Base-by-base conservation (phyloP, 2,329 filamentous ascomycete species). In the Bretziella fagacearum region DNA sequence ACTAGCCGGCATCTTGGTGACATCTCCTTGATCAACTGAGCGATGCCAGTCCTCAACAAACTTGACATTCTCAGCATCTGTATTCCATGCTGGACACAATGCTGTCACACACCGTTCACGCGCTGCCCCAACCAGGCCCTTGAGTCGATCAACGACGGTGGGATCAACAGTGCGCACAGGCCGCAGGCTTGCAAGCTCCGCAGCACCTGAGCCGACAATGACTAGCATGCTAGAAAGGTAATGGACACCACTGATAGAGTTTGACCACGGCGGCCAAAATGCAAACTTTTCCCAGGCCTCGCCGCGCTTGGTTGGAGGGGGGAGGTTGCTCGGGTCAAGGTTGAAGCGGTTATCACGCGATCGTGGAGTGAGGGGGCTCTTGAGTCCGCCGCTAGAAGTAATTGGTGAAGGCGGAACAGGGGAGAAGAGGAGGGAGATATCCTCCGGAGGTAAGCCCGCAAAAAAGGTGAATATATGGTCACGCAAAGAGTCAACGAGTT, bases 201-300 rank as follows among this genome's bases (percentile, higher is more conserved):
- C 82, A 1, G 85, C 84, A 2, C 83, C 87, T 2, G 81, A 81
- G n/a, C 89, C 86, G 3, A 98, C 76, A 2, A 95, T 67, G 0
- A 78, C 70, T 18, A 96, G 67, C 59, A 91, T 80, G 59, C 82
- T 85, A 44, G 82, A 78, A 4, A 98, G 70, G 57, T 93, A 95
- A 59, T 93, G 77, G 1, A 89, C 84, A n/a, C 84, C 89, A 50
- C 86, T 93, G 20, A 96, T 66, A 0, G 87, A 87, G 58, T 95
- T 96, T 2, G 86, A 83, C 64, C 83, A 81, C 0, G 89, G 91
- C 3, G 89, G 87, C 87, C 89, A 96, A 62, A 96, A 98, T 0
- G 87, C 89, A 60, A 91, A 77, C 64, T 89, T 81, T 58, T 96
- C 91, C 85, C 86, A 96, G 0, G 79, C 66, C 55, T 94, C 85